Base-by-base conservation (phyloP, 768 basidiomycete species). In the Lanmaoa rubissima region DNA sequence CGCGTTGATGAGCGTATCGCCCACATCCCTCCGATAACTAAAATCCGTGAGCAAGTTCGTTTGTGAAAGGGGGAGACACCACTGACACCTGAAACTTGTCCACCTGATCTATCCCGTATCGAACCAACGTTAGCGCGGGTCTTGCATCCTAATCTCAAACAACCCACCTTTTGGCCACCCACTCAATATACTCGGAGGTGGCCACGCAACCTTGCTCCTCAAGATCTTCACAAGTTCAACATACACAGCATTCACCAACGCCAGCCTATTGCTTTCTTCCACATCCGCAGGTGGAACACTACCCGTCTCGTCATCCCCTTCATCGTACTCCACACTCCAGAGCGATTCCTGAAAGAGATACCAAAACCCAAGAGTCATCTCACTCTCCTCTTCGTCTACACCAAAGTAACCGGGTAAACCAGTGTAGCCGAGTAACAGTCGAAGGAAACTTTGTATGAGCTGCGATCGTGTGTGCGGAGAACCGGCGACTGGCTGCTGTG, bases 1-100 rank as follows among this genome's bases (percentile, higher is more conserved):
- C 89, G 91, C 90, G 62, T 94, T 94, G 57, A 94, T 87, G 14
- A 94, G 77, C 1, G 90, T 91, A 72, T 94, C 92, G 0, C 92
- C 92, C 26, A 92, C 84, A 56, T 94, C 92, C 59, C 91, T 75
- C 61, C 92, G 84, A 73, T 92, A 94, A 32, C 90, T 92, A 59
- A 11, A 58, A 54, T 45, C 54, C 13, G 19, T 65, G 24, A 62
- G 47, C 41, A 48, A 9, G 28, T 16, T 39, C 26, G 49, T 8
- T 10, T 21, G 21, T 10, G 21, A 39, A 39, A 44, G 19, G 21
- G 3, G 31, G 24, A 24, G 41, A 52, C 39, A 31, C 17, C 43
- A 77, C 86, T 68, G 62, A 92, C 89, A 87, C 83, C 69, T 85
- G 82, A 68, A 90, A 93, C 65, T 83, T 89, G 28, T 93, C 90